A percentile compares a stretch with the other conserved stretches of the same genome.
phyloP scores from a whole-genome alignment of 140 eudicot genomes.

The Erigeron philadelphicus region DNA sequence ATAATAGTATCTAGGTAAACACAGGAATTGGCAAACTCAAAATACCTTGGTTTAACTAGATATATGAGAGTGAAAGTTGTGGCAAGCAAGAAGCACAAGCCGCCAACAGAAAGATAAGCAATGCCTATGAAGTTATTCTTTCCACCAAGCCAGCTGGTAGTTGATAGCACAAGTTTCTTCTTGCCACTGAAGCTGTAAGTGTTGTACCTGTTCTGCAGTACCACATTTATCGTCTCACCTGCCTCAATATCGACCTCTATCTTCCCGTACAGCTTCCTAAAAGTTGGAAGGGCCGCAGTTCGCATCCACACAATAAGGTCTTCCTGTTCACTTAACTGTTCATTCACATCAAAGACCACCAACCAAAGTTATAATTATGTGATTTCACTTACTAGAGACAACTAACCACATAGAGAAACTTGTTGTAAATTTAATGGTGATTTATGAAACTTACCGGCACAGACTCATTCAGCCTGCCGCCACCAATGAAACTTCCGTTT shows the following conservation, averaged over 20 bases:
- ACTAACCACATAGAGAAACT: neutral
- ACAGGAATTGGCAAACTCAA: neutral
- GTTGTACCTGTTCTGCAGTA: slow-evolving; percentile 63
- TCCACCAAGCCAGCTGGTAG: slow-evolving; percentile 98
- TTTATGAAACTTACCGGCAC: slow-evolving; percentile 52
- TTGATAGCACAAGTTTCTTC: slow-evolving; percentile 93
- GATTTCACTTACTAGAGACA: slow-evolving; percentile 4
- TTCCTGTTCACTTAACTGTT: slow-evolving; percentile 75
- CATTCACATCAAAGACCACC: slow-evolving; percentile 17
- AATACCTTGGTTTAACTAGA: slow-evolving; percentile 87
- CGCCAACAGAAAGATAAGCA: slow-evolving; percentile 94
- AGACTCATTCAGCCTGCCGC: slow-evolving; percentile 43
- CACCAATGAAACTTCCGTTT: slow-evolving; percentile 57
- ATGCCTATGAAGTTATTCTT: slow-evolving; percentile 91
- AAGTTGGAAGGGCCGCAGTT: slow-evolving; percentile 98
- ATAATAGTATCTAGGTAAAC: neutral
- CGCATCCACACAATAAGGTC: slow-evolving; percentile 99
- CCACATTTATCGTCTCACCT: slow-evolving; percentile 57
- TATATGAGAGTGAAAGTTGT: slow-evolving; percentile 68
- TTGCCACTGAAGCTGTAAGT: slow-evolving; percentile 92
- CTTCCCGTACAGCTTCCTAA: slow-evolving; percentile 90
- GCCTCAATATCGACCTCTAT: slow-evolving; percentile 77
- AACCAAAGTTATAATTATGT: slow-evolving; percentile 12
- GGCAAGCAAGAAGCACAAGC: slow-evolving; percentile 77
- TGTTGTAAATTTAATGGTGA: slow-evolving; percentile 1